Conservation (phyloP, 2,329 filamentous ascomycete genomes). For the Leptodontidium sp. region DNA sequence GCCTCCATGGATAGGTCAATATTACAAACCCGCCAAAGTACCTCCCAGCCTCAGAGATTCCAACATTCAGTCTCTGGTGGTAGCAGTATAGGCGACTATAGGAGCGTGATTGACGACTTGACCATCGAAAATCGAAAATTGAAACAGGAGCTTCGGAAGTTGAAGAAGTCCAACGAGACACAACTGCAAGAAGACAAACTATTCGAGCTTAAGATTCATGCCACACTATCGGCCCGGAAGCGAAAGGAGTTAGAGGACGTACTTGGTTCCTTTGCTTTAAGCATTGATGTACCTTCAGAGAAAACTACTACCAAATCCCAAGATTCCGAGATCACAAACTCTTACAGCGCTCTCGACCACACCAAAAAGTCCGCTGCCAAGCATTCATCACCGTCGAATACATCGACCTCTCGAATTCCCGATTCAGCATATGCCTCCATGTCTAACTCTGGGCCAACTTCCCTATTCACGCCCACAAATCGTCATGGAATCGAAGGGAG, state of each 20-base stretch:
- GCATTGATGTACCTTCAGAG: slow-evolving; percentile 59
- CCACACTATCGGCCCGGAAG: slow-evolving; percentile 72
- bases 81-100: slow-evolving; percentile 70
- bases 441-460: slow-evolving; percentile 53
- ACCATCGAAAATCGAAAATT: slow-evolving; percentile 84
- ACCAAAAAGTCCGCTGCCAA: slow-evolving; percentile 21
- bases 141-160: slow-evolving; percentile 75
- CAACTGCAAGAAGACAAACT: slow-evolving; percentile 76
- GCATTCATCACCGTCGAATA: slow-evolving; percentile 32
- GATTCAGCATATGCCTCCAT: slow-evolving; percentile 73
- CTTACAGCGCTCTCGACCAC: slow-evolving; percentile 53
- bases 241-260: slow-evolving; percentile 80
- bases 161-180: slow-evolving; percentile 70
- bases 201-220: slow-evolving; percentile 82
- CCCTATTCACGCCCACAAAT: slow-evolving; percentile 43
- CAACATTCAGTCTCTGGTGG: slow-evolving; percentile 28
- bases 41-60: background rate
- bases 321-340: slow-evolving; percentile 39
- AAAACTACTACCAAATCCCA: background rate
- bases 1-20: slow-evolving; percentile 14
- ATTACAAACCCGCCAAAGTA: slow-evolving; percentile 2
- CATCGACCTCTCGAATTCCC: slow-evolving; percentile 51
- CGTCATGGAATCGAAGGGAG: slow-evolving; percentile 13
- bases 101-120: slow-evolving; percentile 86
- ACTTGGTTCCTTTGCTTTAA: slow-evolving; percentile 73